Percentiles rank a stretch among this genome's conserved stretches.
Evolutionary conservation across 306 rosid genomes (phyloP).

Genomic region (Lotus japonicus): DNA sequence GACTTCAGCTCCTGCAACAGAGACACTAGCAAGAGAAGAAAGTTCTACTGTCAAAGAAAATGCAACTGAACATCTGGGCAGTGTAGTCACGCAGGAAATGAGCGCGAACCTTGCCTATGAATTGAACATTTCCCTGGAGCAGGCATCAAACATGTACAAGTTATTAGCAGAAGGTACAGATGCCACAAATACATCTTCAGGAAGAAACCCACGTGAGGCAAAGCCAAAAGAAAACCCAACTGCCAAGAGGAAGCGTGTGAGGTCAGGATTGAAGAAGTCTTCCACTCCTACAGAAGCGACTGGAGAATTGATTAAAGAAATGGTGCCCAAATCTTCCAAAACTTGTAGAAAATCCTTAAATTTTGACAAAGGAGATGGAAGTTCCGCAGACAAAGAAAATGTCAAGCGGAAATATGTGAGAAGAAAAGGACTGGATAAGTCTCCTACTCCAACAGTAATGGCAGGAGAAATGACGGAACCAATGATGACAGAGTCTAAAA

Average conservation of each 20-base stretch:
- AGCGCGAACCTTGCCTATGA: slow-evolving; percentile 13
- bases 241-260: slow-evolving; percentile 4
- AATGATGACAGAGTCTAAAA: slow-evolving; percentile 13
- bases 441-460: slow-evolving; percentile 25
- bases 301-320: slow-evolving; percentile 12
- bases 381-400: slow-evolving; percentile 8
- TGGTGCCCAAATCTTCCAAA: slow-evolving; percentile 21
- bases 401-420: slow-evolving; percentile 41
- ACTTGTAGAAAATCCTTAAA: slow-evolving; percentile 28
- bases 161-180: slow-evolving; percentile 17
- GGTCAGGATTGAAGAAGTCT: neutral
- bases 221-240: neutral
- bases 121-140: slow-evolving; percentile 7
- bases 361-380: slow-evolving; percentile 21
- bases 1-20: slow-evolving; percentile 23
- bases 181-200: slow-evolving; percentile 14
- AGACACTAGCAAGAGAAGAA: slow-evolving; percentile 4
- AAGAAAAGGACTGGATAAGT: slow-evolving; percentile 30
- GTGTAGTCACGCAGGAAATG: slow-evolving; percentile 10
- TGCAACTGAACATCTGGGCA: slow-evolving; percentile 15
- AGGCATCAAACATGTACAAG: slow-evolving; percentile 16
- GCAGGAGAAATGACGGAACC: slow-evolving; percentile 8
- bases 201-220: slow-evolving; percentile 3
- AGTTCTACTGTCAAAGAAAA: slow-evolving; percentile 20
- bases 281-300: slow-evolving; percentile 26